A percentile compares a stretch with the other conserved stretches of the same genome.
Conservation (phyloP, 441 rosid species). For the Adansonia gregorii region DNA sequence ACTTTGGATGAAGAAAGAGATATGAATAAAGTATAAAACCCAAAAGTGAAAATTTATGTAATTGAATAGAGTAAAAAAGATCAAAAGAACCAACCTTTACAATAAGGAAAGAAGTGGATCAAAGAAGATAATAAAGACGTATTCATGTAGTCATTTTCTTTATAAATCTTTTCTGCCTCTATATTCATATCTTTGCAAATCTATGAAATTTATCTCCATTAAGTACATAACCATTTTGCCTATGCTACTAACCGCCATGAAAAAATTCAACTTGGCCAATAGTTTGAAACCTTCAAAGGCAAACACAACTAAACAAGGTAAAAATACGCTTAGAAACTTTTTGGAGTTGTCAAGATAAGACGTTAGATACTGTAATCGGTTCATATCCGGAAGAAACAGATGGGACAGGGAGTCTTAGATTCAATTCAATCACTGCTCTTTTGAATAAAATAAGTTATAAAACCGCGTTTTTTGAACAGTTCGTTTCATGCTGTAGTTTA, state of each 20-base stretch:
- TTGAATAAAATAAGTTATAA: constrained; percentile 22
- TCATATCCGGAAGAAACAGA: not conserved
- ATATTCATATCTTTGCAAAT: not conserved
- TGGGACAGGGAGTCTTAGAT: not conserved
- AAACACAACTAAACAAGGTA: not conserved
- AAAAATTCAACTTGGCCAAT: constrained; percentile 24
- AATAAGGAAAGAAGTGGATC: constrained; percentile 22
- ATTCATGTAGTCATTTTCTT: constrained; percentile 39
- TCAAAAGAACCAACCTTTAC: constrained; percentile 28
- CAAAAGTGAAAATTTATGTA: constrained; percentile 22
- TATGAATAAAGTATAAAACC: constrained; percentile 28
- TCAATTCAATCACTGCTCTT: not conserved
- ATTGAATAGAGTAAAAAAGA: constrained; percentile 23
- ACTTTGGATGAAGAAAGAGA: constrained; percentile 23
- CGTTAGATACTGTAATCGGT: not conserved
- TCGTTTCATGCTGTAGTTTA: constrained; percentile 26
- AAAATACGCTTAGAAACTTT: not conserved
- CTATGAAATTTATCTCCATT: constrained; percentile 2
- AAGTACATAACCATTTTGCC: constrained; percentile 3
- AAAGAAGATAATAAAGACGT: constrained; percentile 22
- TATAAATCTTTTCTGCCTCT: constrained; percentile 13
- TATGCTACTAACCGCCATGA: constrained; percentile 30
- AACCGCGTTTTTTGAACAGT: constrained; percentile 67
- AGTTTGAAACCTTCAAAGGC: constrained; percentile 59
- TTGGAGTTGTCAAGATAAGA: not conserved